phyloP scores from a whole-genome alignment of 1,284 basidiomycete genomes.

The Hymenochaete sp. region DNA sequence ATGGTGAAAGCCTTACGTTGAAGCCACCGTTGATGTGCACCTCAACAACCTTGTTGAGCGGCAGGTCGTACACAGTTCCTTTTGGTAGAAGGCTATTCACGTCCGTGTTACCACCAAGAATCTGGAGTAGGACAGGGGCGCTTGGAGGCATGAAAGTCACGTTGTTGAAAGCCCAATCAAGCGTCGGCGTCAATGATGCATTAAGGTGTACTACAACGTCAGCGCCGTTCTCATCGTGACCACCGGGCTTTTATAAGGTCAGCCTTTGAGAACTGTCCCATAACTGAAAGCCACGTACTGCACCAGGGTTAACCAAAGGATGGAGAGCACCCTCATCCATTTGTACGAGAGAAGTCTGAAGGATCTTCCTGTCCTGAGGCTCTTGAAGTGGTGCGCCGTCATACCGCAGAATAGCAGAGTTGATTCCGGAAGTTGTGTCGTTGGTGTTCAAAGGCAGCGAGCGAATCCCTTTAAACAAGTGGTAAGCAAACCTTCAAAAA shows the following conservation, averaged over 20 bases:
- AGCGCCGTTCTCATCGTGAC: conserved; percentile 22
- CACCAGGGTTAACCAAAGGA: conserved; percentile 23
- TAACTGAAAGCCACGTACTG: conserved; percentile 10
- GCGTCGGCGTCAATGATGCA: too few relatives aligned
- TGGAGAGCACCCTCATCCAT: conserved; percentile 11
- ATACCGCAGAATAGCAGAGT: conserved; percentile 31
- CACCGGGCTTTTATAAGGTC: conserved; percentile 20
- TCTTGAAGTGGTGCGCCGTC: conserved; percentile 25
- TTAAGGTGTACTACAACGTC: conserved; percentile 18
- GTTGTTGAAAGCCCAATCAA: conserved; percentile 17
- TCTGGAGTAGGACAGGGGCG: conserved; percentile 41
- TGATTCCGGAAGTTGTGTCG: conserved; percentile 20
- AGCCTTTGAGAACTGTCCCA: not conserved
- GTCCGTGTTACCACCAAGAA: conserved; percentile 38
- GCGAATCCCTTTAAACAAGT: conserved; percentile 27
- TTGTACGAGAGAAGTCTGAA: conserved; percentile 6
- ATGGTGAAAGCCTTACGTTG: conserved; percentile 19
- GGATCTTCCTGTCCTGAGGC: conserved; percentile 1
- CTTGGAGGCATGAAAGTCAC: conserved; percentile 31
- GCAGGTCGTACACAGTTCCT: conserved; percentile 38
- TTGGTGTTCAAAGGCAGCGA: conserved; percentile 18
- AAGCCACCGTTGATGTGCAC: conserved; percentile 31
- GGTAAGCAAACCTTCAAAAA: not conserved
- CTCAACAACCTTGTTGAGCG: conserved; percentile 38
- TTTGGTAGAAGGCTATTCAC: conserved; percentile 37